These are phyloP conservation scores for Neonectria sp. DNA, from an alignment of 2,329 filamentous ascomycete genomes.

Conservation along the genomic window DNA sequence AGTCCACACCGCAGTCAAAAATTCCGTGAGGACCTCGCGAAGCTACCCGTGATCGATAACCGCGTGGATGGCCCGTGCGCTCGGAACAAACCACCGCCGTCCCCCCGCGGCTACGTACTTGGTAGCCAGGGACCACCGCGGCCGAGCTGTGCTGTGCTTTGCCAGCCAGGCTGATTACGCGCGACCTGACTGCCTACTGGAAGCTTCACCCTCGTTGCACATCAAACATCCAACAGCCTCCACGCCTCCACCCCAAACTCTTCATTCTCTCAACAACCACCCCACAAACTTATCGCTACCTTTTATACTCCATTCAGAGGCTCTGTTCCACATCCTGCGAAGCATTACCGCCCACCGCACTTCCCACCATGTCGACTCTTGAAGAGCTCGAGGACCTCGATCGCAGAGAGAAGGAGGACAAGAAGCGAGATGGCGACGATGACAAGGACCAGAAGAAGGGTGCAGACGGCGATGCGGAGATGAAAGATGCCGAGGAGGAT, in stretches of 20 bases:
- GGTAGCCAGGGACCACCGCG: conserved; percentile 29
- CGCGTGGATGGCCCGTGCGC: conserved; percentile 33
- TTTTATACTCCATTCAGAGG: background rate
- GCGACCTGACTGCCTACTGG: conserved; percentile 50
- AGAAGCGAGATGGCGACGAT: conserved; percentile 57
- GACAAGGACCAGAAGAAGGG: conserved; percentile 60
- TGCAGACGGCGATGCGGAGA: conserved; percentile 84
- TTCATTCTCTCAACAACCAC: conserved; percentile 17
- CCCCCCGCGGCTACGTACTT: conserved; percentile 32
- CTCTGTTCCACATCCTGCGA: background rate
- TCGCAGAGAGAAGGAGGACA: conserved; percentile 83
- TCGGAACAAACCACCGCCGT: conserved; percentile 46
- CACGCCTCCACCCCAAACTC: conserved; percentile 27
- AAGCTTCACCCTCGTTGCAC: conserved; percentile 40
- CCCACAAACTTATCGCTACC: background rate
- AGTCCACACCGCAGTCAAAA: conserved; percentile 38
- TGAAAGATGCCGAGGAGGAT: conserved; percentile 85
- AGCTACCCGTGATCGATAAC: conserved; percentile 29
- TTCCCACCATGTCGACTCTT: conserved; percentile 82
- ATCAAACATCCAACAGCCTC: conserved; percentile 36
- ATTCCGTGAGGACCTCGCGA: conserved; percentile 27
- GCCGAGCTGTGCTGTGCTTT: conserved; percentile 33
- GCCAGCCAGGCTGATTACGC: conserved; percentile 49
- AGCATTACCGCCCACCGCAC: conserved; percentile 21
- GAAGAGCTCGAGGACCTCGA: conserved; percentile 94